A percentile compares a stretch with the other conserved stretches of the same genome.
Evolutionary conservation across 148 eudicot species (phyloP).

Genomic region (Selenicereus undatus): DNA sequence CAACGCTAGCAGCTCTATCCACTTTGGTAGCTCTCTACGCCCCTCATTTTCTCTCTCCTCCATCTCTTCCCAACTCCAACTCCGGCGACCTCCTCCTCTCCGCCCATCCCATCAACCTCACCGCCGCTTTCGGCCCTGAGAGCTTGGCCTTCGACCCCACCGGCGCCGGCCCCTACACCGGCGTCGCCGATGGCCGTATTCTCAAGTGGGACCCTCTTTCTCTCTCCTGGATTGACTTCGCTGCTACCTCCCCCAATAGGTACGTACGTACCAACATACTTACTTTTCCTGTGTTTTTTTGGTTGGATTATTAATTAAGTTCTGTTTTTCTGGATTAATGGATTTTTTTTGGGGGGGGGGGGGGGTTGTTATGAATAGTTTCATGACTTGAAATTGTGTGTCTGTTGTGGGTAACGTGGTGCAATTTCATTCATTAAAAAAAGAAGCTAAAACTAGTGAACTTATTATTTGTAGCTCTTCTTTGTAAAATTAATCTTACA

Average conservation of each 20-base stretch:
- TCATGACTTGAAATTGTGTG: too few species aligned
- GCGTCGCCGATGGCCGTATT: constrained; percentile 70
- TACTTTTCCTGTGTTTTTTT: not conserved
- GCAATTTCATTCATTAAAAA: too few species aligned
- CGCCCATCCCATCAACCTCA: constrained; percentile 28
- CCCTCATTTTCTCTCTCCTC: constrained; percentile 30
- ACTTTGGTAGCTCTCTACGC: constrained; percentile 22
- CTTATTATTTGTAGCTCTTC: too few species aligned
- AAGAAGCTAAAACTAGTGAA: too few species aligned
- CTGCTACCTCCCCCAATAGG: constrained; percentile 60
- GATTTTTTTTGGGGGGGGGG: too few species aligned
- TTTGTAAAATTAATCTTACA: too few species aligned
- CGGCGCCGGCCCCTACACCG: constrained; percentile 71
- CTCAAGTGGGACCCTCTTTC: constrained; percentile 47
- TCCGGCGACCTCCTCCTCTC: constrained; percentile 26
- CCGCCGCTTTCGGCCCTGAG: constrained; percentile 61
- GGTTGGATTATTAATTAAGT: not conserved
- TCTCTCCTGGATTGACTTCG: constrained; percentile 58
- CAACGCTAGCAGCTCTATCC: constrained; percentile 23
- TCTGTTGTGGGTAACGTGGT: too few species aligned
- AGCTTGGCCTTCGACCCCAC: constrained; percentile 70
- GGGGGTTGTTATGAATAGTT: too few species aligned
- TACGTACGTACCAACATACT: not conserved
- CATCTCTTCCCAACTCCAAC: constrained; percentile 21
- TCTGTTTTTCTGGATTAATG: not conserved